Conservation (phyloP, 1,139 yeast genomes). For the Ogataea hybrid region DNA sequence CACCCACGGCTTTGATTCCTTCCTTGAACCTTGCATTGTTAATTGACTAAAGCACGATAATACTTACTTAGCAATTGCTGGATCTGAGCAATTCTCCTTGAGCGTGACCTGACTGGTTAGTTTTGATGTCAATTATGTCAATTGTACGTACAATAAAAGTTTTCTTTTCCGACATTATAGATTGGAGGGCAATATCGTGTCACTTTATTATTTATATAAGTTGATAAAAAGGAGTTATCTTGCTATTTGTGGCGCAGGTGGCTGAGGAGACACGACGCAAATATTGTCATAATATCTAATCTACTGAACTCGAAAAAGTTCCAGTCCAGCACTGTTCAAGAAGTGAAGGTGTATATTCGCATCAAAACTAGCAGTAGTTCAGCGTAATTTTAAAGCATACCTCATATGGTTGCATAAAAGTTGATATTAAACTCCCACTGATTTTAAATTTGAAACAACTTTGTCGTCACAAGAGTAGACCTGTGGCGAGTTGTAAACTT, state of each 20-base stretch:
- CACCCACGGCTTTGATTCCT: conserved; percentile 46
- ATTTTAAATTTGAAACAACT: too few species aligned
- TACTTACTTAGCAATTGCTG: conserved; percentile 30
- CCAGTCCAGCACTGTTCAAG: too few species aligned
- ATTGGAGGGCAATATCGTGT: background rate
- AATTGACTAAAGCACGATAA: conserved; percentile 1
- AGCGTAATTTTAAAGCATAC: too few species aligned
- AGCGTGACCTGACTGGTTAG: conserved; percentile 25
- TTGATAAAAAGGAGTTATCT: background rate
- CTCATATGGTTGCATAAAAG: too few species aligned
- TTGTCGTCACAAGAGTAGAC: too few species aligned
- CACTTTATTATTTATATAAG: background rate
- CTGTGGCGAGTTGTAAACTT: too few species aligned
- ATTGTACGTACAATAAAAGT: conserved; percentile 17
- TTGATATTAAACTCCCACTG: too few species aligned
- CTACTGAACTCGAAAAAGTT: too few species aligned
- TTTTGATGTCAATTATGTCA: background rate
- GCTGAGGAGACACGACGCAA: background rate
- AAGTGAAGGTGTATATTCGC: too few species aligned
- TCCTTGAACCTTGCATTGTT: conserved; percentile 30
- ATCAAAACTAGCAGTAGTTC: too few species aligned
- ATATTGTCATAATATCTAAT: background rate
- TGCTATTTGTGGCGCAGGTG: conserved; percentile 5
- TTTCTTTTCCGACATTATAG: conserved; percentile 15
- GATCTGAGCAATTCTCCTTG: conserved; percentile 28